Evolutionary conservation across 805 yeast genomes (phyloP).

Genomic region (Yueomyces sp.): DNA sequence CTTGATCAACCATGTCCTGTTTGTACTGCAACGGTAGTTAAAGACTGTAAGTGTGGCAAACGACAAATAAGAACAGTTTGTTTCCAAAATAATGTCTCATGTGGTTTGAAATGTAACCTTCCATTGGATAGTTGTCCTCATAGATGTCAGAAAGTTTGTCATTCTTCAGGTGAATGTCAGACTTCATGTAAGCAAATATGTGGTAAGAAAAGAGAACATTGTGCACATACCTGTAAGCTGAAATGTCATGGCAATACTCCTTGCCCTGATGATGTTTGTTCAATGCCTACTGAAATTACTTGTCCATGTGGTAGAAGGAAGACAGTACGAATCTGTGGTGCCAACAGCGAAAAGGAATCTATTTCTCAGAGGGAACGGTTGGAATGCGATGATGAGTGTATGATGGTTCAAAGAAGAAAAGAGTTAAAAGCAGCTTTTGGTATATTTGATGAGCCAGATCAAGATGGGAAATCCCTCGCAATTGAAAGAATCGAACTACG

Average conservation of each 20-base stretch:
- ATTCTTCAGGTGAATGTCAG: slow-evolving; percentile 44
- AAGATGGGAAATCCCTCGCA: slow-evolving; percentile 1
- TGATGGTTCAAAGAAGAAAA: slow-evolving; percentile 41
- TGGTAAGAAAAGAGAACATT: slow-evolving; percentile 33
- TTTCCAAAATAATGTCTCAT: slow-evolving; percentile 53
- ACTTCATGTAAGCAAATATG: slow-evolving; percentile 48
- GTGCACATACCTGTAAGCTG: slow-evolving; percentile 56
- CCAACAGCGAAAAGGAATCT: slow-evolving; percentile 24
- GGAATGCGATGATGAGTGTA: slow-evolving; percentile 64
- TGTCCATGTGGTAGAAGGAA: slow-evolving; percentile 56
- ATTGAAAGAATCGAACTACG: slow-evolving; percentile 9
- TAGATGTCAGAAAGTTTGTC: slow-evolving; percentile 42
- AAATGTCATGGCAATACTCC: slow-evolving; percentile 49
- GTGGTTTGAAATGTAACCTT: slow-evolving; percentile 52
- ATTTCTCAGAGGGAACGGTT: slow-evolving; percentile 27
- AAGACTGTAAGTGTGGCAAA: slow-evolving; percentile 51
- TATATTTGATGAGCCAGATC: slow-evolving; percentile 3
- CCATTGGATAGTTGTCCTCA: slow-evolving; percentile 36
- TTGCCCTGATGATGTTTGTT: slow-evolving; percentile 46
- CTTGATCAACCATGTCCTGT: slow-evolving; percentile 54
- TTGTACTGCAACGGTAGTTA: slow-evolving; percentile 51
- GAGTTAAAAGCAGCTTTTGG: slow-evolving; percentile 54
- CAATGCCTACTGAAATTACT: slow-evolving; percentile 32
- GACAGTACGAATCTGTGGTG: slow-evolving; percentile 43
- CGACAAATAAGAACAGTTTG: slow-evolving; percentile 46